Percentiles rank a stretch among this genome's conserved stretches.
These are phyloP conservation scores for Echria macrotheca DNA, from an alignment of 495 filamentous ascomycete species.

Conservation along the genomic window DNA sequence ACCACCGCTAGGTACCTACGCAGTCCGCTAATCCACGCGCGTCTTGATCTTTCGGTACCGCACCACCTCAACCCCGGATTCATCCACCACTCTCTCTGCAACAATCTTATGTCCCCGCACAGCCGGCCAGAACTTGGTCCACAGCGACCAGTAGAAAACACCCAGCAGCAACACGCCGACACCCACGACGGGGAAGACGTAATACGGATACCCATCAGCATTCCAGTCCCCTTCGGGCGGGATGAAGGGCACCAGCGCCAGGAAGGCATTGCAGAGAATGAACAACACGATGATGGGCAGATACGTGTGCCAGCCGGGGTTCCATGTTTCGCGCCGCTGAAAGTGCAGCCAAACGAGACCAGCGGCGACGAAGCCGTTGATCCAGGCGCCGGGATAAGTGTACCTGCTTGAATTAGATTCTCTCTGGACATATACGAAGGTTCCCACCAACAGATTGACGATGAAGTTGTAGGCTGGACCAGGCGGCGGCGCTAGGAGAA, in stretches of 20 bases:
- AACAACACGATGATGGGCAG: conserved; percentile 42
- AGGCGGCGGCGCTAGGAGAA: conserved; percentile 46
- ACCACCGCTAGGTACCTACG: no score
- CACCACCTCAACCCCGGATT: conserved; percentile 44
- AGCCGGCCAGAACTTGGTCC: conserved; percentile 45
- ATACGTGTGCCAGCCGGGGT: conserved; percentile 39
- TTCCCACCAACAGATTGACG: conserved; percentile 41
- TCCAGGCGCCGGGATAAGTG: conserved; percentile 41
- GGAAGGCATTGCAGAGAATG: conserved; percentile 45
- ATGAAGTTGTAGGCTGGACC: conserved; percentile 43
- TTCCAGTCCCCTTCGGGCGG: conserved; percentile 47
- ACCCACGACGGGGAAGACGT: conserved; percentile 48
- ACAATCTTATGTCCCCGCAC: conserved; percentile 46
- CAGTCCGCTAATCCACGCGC: conserved; percentile 2
- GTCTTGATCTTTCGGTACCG: conserved; percentile 28
- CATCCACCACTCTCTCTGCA: conserved; percentile 37
- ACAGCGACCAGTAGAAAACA: conserved; percentile 46
- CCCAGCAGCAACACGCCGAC: conserved; percentile 42
- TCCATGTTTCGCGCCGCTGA: conserved; percentile 37
- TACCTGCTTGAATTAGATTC: no score
- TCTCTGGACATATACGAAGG: no score
- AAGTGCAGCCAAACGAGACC: conserved; percentile 44
- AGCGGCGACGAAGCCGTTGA: conserved; percentile 53
- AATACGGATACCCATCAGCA: conserved; percentile 46
- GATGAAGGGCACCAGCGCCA: conserved; percentile 47